Evolutionary conservation across 768 basidiomycete species (phyloP).

Genomic region (Kwoniella pini): DNA sequence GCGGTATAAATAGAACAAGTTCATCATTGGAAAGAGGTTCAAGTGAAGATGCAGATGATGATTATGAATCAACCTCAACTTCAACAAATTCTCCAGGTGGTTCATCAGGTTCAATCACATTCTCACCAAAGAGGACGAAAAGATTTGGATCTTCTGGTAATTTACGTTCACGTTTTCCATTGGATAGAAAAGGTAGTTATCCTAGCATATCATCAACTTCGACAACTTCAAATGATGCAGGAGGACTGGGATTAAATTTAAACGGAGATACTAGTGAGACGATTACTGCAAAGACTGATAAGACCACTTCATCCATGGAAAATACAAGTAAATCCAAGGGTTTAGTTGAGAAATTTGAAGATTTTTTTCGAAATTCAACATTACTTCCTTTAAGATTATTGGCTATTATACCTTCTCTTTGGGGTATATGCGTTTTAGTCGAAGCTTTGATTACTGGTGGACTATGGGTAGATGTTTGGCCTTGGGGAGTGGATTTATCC

Average conservation of each 20-base stretch:
- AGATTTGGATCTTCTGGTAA: neutral
- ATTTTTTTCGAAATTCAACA: conserved; percentile 23
- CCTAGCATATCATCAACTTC: neutral
- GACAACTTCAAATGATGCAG: neutral
- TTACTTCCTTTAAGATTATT: conserved; percentile 45
- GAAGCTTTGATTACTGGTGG: conserved; percentile 33
- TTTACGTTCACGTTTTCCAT: neutral
- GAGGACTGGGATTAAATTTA: conserved; percentile 15
- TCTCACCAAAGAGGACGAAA: conserved; percentile 2
- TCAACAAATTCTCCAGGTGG: conserved; percentile 23
- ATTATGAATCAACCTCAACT: conserved; percentile 28
- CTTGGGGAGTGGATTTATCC: conserved; percentile 43
- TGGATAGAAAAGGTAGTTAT: neutral
- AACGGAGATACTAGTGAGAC: neutral
- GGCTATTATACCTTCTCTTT: conserved; percentile 46
- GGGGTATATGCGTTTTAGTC: conserved; percentile 32
- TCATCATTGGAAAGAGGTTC: conserved; percentile 1
- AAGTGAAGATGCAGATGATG: conserved; percentile 47
- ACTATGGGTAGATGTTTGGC: conserved; percentile 37
- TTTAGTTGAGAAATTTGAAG: conserved; percentile 18
- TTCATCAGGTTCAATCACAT: conserved; percentile 9
- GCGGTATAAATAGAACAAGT: neutral
- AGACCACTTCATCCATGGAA: neutral
- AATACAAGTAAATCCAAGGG: neutral
- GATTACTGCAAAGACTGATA: neutral